Conservation (phyloP, 2,329 filamentous ascomycete genomes). For the Dactylella cylindrospora region DNA sequence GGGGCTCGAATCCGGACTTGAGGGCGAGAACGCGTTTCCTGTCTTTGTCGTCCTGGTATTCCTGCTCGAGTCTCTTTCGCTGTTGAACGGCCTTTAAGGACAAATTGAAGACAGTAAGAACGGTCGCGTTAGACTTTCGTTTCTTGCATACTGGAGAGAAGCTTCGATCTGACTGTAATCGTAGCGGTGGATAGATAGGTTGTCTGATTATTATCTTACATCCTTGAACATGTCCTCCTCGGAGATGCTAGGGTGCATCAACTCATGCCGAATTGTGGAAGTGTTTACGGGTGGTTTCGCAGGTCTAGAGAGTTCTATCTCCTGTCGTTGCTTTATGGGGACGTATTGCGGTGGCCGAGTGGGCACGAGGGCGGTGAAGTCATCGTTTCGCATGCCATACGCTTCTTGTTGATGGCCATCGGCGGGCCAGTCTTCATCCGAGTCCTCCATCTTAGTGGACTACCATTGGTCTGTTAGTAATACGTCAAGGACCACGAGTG, state of each 20-base stretch:
- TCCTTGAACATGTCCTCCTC: constrained; percentile 44
- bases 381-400: constrained; percentile 26
- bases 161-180: constrained; percentile 14
- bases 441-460: constrained; percentile 17
- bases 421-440: constrained; percentile 36
- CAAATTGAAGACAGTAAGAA: constrained; percentile 16
- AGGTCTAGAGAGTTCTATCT: constrained; percentile 24
- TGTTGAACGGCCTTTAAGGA: constrained; percentile 37
- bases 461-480: too few species aligned
- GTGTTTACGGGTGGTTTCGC: constrained; percentile 27
- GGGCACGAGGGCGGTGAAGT: constrained; percentile 28
- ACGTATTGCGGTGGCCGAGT: constrained; percentile 9
- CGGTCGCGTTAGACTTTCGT: constrained; percentile 39
- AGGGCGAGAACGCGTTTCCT: constrained; percentile 20
- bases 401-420: constrained; percentile 29
- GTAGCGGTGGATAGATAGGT: constrained; percentile 7
- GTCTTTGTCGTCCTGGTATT: constrained; percentile 35
- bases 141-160: constrained; percentile 3
- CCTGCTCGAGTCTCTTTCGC: constrained; percentile 37
- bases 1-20: constrained; percentile 5
- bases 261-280: constrained; percentile 37
- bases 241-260: constrained; percentile 32
- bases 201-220: constrained; percentile 43
- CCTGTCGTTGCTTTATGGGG: constrained; percentile 22
- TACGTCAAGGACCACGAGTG: too few species aligned